Conservation (phyloP, 495 filamentous ascomycete species). For the Xylaria grammica region DNA sequence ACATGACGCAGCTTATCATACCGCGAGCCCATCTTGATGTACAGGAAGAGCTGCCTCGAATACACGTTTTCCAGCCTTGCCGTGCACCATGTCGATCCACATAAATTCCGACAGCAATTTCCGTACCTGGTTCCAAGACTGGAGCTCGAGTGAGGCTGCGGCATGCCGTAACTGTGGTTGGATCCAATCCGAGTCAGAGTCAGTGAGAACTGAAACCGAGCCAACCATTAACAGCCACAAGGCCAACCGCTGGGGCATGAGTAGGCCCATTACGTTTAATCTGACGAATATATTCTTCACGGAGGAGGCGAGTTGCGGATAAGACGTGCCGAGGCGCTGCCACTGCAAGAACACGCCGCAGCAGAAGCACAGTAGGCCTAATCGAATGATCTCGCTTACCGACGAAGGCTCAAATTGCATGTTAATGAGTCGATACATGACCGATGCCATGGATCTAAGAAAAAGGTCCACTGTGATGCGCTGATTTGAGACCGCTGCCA, state of each 20-base stretch:
- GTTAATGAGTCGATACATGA: conserved; percentile 49
- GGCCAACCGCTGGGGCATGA: background rate
- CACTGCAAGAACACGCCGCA: conserved; percentile 49
- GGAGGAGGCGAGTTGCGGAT: conserved; percentile 28
- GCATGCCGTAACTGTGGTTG: background rate
- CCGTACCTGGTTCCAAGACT: background rate
- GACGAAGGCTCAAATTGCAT: conserved; percentile 35
- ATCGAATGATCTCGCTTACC: conserved; percentile 42
- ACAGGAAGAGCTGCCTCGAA: conserved; percentile 12
- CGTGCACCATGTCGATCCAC: conserved; percentile 43
- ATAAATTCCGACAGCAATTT: conserved; percentile 30
- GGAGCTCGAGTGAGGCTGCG: background rate
- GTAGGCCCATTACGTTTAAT: background rate
- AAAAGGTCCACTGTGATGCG: conserved; percentile 37
- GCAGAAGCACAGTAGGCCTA: conserved; percentile 47
- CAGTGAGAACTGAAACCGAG: background rate
- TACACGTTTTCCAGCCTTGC: conserved; percentile 29
- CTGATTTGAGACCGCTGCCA: conserved; percentile 27
- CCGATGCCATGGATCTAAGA: conserved; percentile 44
- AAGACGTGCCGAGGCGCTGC: conserved; percentile 32
- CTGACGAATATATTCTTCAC: background rate
- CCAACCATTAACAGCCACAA: conserved; percentile 1
- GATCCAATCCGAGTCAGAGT: background rate
- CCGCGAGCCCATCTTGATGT: no score
- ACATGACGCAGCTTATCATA: no score